Evolutionary conservation across 2,329 filamentous ascomycete species (phyloP), one percentile per base, ranked within the genome.

Genomic region (Calonectria pseudoturangicola): DNA sequence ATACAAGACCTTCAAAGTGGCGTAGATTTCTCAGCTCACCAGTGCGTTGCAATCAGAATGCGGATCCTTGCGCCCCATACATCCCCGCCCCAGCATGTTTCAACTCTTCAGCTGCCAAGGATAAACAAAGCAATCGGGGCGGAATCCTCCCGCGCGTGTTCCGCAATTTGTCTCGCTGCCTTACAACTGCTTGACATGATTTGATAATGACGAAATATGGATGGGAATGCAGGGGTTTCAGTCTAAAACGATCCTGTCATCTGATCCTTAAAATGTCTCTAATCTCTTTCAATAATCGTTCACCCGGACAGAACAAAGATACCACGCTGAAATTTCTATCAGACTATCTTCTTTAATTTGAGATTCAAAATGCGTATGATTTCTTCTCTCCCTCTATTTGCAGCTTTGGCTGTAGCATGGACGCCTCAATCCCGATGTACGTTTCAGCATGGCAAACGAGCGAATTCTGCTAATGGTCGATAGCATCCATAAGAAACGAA

Each of bases 401-500:
- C n/a, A 2, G 27, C 27, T 25, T 21, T 63, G 3, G 25, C 16
- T 33, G 16, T 27, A 4, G 58, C 41, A 9, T 63, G 58, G 58
- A 63, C 18, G 15, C 58, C 58, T 6, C 39, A 63, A 10, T 63
- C 41, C 21, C 7, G 58, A 21, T 16, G 58, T 63, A 28, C 30
- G 58, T n/a, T n/a, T 47, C 3, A 4, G 2, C 8, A 21, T 21
- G 3, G 16, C 1, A 12, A 2, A 63, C 30, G 0, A 12, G 15
- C 1, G 10, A n/a, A 2, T 1, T 30, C 41, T 25, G 3, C 58
- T 70, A 48, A 70, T 7, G 2, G 13, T 1, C 13, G 2, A 6
- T 15, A 75, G 73, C 68, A 18, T 21, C 50, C 2, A 33, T 58
- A 7, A 43, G 47, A 18, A 62, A 71, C 8, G 45, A 65, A n/a